Evolutionary conservation across 2,329 filamentous ascomycete genomes (phyloP).

Genomic region (Penicillium sp.): DNA sequence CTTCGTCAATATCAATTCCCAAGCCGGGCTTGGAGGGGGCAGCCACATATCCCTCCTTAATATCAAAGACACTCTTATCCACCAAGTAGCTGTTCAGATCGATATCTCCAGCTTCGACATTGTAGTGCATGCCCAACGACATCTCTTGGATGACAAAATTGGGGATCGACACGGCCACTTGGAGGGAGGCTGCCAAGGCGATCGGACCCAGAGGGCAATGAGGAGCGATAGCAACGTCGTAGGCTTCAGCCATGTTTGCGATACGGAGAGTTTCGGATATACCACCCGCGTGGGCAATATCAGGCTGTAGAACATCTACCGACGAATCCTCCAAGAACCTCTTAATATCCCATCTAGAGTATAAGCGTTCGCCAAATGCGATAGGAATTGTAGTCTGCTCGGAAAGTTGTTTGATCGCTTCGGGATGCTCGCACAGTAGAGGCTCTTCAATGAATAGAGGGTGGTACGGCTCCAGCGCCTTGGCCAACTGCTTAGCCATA

Average conservation of each 20-base stretch:
- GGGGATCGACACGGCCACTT: constrained; percentile 61
- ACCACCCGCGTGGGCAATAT: constrained; percentile 69
- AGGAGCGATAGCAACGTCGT: constrained; percentile 71
- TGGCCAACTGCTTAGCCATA: constrained; percentile 75
- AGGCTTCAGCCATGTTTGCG: constrained; percentile 69
- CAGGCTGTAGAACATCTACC: constrained; percentile 72
- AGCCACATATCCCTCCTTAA: constrained; percentile 65
- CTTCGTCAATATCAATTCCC: constrained; percentile 72
- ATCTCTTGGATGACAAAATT: constrained; percentile 78
- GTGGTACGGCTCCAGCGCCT: constrained; percentile 63
- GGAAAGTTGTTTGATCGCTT: constrained; percentile 63
- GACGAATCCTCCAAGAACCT: constrained; percentile 67
- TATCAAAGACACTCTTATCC: constrained; percentile 65
- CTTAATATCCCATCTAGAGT: constrained; percentile 71
- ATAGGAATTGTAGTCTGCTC: constrained; percentile 69
- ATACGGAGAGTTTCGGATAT: constrained; percentile 71
- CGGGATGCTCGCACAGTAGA: constrained; percentile 66
- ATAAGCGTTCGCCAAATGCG: constrained; percentile 70
- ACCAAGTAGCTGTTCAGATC: constrained; percentile 68
- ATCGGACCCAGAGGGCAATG: constrained; percentile 74
- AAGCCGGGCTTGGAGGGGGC: constrained; percentile 61
- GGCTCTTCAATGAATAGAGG: constrained; percentile 77
- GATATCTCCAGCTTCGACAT: constrained; percentile 59
- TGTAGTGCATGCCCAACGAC: constrained; percentile 79
- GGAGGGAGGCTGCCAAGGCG: constrained; percentile 68